Conservation (phyloP, 2,329 filamentous ascomycete species). For the Fusarium brachygibbosum region DNA sequence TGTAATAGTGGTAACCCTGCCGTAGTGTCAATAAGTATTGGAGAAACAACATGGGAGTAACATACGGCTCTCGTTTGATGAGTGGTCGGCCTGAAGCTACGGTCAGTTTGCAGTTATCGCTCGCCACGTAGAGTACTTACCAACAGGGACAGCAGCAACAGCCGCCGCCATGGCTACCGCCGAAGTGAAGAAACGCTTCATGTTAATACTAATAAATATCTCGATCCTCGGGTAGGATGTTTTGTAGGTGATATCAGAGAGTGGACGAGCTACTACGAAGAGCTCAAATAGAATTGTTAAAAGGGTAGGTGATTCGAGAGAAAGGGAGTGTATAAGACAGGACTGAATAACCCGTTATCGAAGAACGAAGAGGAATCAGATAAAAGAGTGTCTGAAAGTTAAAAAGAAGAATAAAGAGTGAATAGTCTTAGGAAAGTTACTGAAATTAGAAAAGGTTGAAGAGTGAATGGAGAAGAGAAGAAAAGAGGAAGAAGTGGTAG, state of each 20-base stretch:
- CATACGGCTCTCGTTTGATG: constrained; percentile 38
- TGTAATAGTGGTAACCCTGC: constrained; percentile 35
- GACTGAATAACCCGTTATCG: constrained; percentile 21
- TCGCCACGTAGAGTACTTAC: constrained; percentile 33
- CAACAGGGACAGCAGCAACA: constrained; percentile 42
- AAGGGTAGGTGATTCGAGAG: constrained; percentile 22
- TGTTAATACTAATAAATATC: constrained; percentile 33
- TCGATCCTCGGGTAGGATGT: neutral
- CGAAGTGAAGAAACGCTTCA: constrained; percentile 44
- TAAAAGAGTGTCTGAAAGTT: constrained; percentile 35
- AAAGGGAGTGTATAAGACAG: constrained; percentile 20
- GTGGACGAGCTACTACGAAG: constrained; percentile 25
- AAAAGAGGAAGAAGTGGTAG: constrained; percentile 5
- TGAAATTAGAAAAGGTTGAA: constrained; percentile 17
- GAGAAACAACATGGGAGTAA: neutral
- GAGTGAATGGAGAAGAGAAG: constrained; percentile 18
- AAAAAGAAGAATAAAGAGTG: constrained; percentile 26
- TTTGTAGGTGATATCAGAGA: constrained; percentile 14
- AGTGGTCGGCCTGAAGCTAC: constrained; percentile 21
- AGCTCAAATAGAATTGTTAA: constrained; percentile 27
- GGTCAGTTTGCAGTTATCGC: constrained; percentile 8
- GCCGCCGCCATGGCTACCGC: constrained; percentile 43
- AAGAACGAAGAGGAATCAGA: constrained; percentile 30
- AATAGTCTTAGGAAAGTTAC: constrained; percentile 29
- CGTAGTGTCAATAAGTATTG: neutral